Percentiles rank a stretch among this genome's conserved stretches.
phyloP scores from a whole-genome alignment of 169 alveolate genomes.

The Cardiosporidium cionae region DNA sequence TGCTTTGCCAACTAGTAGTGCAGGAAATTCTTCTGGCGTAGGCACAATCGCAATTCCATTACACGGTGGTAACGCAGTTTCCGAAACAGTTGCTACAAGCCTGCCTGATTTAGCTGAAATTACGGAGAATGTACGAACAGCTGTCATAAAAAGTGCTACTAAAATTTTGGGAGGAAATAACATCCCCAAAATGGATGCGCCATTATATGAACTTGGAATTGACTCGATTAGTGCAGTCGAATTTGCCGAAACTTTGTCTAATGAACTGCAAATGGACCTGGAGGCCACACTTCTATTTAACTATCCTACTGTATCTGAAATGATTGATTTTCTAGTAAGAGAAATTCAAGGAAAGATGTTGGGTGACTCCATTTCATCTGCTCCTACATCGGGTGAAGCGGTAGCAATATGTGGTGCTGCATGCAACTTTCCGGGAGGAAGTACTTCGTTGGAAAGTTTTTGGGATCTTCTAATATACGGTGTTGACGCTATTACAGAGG shows the following conservation, averaged over 20 bases:
- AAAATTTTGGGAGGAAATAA: not conserved
- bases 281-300: conserved; percentile 46
- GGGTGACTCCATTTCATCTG: not conserved
- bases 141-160: not conserved
- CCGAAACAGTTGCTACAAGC: not conserved
- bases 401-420: conserved; percentile 36
- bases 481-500: conserved; percentile 20
- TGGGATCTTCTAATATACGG: conserved; percentile 32
- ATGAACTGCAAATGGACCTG: conserved; percentile 28
- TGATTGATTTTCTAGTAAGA: conserved; percentile 33
- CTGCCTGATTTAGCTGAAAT: not conserved
- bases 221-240: conserved; percentile 58
- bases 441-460: conserved; percentile 21
- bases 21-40: not conserved
- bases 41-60: not conserved
- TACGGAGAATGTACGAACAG: not conserved
- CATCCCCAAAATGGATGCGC: conserved; percentile 3
- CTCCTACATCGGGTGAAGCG: not conserved
- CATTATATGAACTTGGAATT: conserved; percentile 48
- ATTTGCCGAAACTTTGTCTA: conserved; percentile 44
- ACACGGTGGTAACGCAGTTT: not conserved
- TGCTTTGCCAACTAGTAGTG: too few species aligned
- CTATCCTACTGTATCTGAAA: conserved; percentile 48
- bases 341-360: not conserved
- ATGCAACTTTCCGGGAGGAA: conserved; percentile 39